phyloP scores from a whole-genome alignment of 2,329 filamentous ascomycete genomes.

The Fusarium verrucosum region DNA sequence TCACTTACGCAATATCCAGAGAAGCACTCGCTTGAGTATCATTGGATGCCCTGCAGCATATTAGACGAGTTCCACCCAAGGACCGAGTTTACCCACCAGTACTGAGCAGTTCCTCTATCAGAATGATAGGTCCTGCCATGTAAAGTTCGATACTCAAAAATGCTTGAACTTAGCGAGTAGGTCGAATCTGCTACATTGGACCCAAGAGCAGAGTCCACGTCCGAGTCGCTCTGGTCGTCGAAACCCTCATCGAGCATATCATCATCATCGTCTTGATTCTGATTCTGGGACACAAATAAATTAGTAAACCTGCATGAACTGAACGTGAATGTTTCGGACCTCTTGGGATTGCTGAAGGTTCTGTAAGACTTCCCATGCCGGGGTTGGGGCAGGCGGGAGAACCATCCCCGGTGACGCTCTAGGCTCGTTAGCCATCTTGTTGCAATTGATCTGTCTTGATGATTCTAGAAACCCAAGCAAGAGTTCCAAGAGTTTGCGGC shows the following conservation, averaged over 20 bases:
- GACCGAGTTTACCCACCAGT: neutral
- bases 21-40: slow-evolving; percentile 14
- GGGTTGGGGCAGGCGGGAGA: slow-evolving; percentile 8
- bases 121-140: slow-evolving; percentile 18
- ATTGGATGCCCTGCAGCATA: neutral
- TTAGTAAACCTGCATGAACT: fast-evolving
- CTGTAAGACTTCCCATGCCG: slow-evolving; percentile 11
- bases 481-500: fast-evolving
- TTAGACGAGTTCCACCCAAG: fast-evolving
- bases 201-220: slow-evolving; percentile 9
- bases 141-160: slow-evolving; percentile 6
- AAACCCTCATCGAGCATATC: neutral
- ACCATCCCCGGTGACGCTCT: neutral
- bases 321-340: neutral
- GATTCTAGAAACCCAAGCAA: neutral
- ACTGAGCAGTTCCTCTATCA: slow-evolving; percentile 1
- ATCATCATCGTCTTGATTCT: neutral
- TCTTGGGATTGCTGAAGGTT: slow-evolving; percentile 1
- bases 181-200: slow-evolving; percentile 10
- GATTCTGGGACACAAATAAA: neutral
- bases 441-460: fast-evolving
- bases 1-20: slow-evolving; percentile 7
- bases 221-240: neutral
- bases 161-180: slow-evolving; percentile 7
- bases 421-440: neutral